Percentiles rank a stretch among this genome's conserved stretches.
phyloP scores from a whole-genome alignment of 1,139 yeast species.

The Zygoascus sp. region DNA sequence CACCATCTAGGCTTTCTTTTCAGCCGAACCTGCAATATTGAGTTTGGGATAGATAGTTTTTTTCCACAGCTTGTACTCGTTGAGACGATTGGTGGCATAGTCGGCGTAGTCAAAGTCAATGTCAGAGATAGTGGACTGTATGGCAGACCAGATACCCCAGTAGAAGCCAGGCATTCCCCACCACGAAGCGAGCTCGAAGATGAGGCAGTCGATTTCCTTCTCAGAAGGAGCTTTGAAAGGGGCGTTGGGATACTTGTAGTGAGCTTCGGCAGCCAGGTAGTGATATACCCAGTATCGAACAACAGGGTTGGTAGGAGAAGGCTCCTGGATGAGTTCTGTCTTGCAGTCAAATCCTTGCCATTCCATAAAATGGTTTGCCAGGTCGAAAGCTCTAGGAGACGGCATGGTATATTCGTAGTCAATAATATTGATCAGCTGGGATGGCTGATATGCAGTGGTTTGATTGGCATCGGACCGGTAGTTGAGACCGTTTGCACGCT shows the following conservation, averaged over 20 bases:
- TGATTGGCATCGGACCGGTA: conserved; percentile 1
- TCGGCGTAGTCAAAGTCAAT: conserved; percentile 69
- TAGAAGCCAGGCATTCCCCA: conserved; percentile 81
- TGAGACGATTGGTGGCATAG: conserved; percentile 56
- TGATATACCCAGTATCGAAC: conserved; percentile 47
- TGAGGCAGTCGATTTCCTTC: conserved; percentile 38
- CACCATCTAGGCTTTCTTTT: too few relatives aligned
- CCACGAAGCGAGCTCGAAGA: conserved; percentile 54
- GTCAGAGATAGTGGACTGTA: conserved; percentile 64
- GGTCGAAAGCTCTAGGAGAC: conserved; percentile 77
- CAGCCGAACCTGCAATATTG: too few relatives aligned
- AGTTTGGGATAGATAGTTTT: conserved; percentile 10
- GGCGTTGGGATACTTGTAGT: conserved; percentile 13
- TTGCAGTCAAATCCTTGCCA: conserved; percentile 85
- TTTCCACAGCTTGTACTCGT: conserved; percentile 71
- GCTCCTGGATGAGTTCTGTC: conserved; percentile 54
- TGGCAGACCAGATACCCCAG: conserved; percentile 85
- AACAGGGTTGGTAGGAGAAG: conserved; percentile 41
- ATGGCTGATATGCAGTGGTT: conserved; percentile 36
- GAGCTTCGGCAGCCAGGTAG: conserved; percentile 30
- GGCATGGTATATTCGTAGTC: conserved; percentile 81
- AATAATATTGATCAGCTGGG: conserved; percentile 49
- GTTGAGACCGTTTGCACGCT: neutral
- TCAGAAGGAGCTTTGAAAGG: conserved; percentile 19
- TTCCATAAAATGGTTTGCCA: conserved; percentile 81